Conservation (phyloP, 2,329 filamentous ascomycete genomes). For the Pseudocercospora pini-densiflorae region DNA sequence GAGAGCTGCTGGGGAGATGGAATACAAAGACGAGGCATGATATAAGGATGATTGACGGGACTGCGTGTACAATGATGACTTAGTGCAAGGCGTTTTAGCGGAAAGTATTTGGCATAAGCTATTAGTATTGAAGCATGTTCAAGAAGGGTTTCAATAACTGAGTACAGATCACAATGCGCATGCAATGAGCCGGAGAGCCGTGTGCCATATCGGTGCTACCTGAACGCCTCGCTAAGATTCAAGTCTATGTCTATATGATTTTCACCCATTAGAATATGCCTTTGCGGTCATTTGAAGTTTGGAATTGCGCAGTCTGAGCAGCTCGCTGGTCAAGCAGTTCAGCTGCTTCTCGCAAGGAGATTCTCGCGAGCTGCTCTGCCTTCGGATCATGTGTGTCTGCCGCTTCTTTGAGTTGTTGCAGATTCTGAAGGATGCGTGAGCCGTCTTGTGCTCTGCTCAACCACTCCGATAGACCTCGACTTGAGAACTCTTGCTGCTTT, state of each 20-base stretch:
- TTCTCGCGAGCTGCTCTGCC: constrained; percentile 69
- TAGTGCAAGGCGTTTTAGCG: neutral
- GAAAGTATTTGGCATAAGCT: neutral
- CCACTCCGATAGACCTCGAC: constrained; percentile 58
- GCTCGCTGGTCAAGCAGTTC: constrained; percentile 65
- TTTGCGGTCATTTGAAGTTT: constrained; percentile 38
- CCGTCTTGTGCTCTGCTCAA: constrained; percentile 67
- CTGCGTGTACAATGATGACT: neutral
- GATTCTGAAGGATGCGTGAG: constrained; percentile 66
- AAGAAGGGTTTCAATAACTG: neutral
- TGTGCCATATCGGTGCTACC: neutral
- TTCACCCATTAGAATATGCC: neutral
- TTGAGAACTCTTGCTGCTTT: constrained; percentile 60
- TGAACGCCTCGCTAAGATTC: neutral
- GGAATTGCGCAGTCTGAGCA: constrained; percentile 61
- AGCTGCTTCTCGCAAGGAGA: constrained; percentile 68
- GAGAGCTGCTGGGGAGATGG: neutral
- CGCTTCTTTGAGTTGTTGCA: constrained; percentile 66
- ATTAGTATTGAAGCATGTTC: neutral
- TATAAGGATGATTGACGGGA: neutral
- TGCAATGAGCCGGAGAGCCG: neutral
- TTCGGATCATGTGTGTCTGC: constrained; percentile 70
- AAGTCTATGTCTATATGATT: neutral
- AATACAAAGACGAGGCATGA: neutral
- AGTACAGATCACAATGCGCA: neutral